Conservation (phyloP, 805 yeast species). For the Zygoascus bituminiphila region DNA sequence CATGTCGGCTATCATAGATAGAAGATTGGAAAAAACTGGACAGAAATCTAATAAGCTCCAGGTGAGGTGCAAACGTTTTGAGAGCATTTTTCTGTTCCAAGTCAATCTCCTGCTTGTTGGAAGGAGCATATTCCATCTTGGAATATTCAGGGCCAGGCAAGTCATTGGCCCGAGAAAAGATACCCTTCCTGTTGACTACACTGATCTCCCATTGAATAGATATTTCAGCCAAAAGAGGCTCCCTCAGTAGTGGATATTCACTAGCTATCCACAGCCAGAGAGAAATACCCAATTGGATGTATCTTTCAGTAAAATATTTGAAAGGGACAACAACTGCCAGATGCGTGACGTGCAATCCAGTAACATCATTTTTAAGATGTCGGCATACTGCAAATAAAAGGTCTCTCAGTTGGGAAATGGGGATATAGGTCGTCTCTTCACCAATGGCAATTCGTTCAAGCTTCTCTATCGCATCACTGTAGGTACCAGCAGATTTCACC, state of each 20-base stretch:
- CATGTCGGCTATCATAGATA: slow-evolving; percentile 58
- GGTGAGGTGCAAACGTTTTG: slow-evolving; percentile 55
- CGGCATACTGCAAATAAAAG: slow-evolving; percentile 34
- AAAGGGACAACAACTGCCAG: slow-evolving; percentile 51
- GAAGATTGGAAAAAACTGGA: slow-evolving; percentile 75
- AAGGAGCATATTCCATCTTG: slow-evolving; percentile 85
- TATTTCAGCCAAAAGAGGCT: slow-evolving; percentile 59
- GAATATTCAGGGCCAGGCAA: slow-evolving; percentile 50
- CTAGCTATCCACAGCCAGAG: slow-evolving; percentile 75
- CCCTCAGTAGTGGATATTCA: slow-evolving; percentile 51
- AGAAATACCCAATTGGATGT: slow-evolving; percentile 58
- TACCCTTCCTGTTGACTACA: slow-evolving; percentile 50
- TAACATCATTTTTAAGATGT: slow-evolving; percentile 23
- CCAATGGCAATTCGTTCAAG: neutral
- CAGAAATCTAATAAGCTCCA: slow-evolving; percentile 57
- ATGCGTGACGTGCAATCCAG: slow-evolving; percentile 17
- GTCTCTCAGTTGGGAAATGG: slow-evolving; percentile 22
- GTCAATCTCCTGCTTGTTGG: slow-evolving; percentile 52
- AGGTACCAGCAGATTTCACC: slow-evolving; percentile 1
- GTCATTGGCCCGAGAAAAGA: slow-evolving; percentile 54
- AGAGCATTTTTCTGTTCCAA: slow-evolving; percentile 44
- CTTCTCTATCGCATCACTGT: neutral
- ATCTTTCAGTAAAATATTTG: slow-evolving; percentile 46
- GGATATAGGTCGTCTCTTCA: slow-evolving; percentile 12
- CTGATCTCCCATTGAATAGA: slow-evolving; percentile 61